These are phyloP conservation scores for Exophiala lecanii-corni DNA, from an alignment of 2,329 filamentous ascomycete genomes.

Conservation along the genomic window DNA sequence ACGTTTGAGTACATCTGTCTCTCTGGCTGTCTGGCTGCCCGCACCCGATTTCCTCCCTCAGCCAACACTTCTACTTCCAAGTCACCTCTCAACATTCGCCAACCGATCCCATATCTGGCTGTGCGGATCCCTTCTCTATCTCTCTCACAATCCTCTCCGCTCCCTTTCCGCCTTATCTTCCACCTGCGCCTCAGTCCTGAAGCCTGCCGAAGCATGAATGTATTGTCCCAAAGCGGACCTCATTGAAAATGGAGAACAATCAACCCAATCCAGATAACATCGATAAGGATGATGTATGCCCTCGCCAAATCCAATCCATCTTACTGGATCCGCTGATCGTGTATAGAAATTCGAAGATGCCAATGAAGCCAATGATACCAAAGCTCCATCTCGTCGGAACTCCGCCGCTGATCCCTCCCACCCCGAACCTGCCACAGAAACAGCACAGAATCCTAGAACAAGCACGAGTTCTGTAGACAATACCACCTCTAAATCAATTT, in stretches of 20 bases:
- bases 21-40: too few species aligned
- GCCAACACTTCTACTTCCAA: neutral
- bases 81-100: neutral
- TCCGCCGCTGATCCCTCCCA: neutral
- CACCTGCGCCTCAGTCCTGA: too few species aligned
- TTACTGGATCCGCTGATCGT: conserved; percentile 3
- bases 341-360: conserved; percentile 84
- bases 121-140: too few species aligned
- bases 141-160: neutral
- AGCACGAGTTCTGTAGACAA: neutral
- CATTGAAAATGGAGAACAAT: conserved; percentile 26
- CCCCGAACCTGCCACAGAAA: neutral
- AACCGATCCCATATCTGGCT: too few species aligned
- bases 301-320: conserved; percentile 5
- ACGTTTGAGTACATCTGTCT: too few species aligned
- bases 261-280: conserved; percentile 37
- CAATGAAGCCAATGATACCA: conserved; percentile 37
- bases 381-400: neutral
- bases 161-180: neutral
- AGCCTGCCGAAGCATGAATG: neutral
- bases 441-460: neutral
- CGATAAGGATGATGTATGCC: conserved; percentile 40
- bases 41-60: too few species aligned
- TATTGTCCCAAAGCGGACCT: neutral
- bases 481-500: neutral